Percentiles rank a stretch among this genome's conserved stretches.
Evolutionary conservation across 2,329 filamentous ascomycete genomes (phyloP).

Genomic region (Pseudogymnoascus sp.): DNA sequence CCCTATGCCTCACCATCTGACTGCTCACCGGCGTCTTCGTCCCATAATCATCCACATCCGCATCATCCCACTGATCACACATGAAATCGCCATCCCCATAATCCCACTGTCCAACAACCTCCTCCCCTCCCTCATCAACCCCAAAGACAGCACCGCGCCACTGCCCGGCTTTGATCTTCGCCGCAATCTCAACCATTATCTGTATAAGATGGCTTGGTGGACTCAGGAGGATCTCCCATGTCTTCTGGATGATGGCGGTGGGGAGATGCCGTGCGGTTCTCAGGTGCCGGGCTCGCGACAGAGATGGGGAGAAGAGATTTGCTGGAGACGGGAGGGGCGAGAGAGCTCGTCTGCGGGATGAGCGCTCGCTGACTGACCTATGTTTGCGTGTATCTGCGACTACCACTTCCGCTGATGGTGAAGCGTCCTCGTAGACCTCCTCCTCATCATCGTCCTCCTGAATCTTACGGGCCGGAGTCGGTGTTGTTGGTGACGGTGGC

Average conservation of each 20-base stretch:
- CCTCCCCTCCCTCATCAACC: constrained; percentile 38
- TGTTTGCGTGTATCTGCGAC: neutral
- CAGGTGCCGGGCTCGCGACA: constrained; percentile 36
- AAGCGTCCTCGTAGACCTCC: constrained; percentile 1
- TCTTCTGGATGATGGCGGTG: constrained; percentile 66
- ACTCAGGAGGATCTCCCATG: constrained; percentile 67
- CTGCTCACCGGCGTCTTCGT: neutral
- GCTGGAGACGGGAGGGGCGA: constrained; percentile 64
- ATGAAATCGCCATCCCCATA: neutral
- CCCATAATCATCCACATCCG: neutral
- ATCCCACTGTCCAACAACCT: neutral
- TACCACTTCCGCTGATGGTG: neutral
- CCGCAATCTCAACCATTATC: constrained; percentile 75
- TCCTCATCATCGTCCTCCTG: constrained; percentile 35
- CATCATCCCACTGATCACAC: neutral
- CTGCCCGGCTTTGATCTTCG: constrained; percentile 61
- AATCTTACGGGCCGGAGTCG: constrained; percentile 39
- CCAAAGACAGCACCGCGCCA: constrained; percentile 56
- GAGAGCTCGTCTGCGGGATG: constrained; percentile 48
- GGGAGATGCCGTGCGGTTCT: constrained; percentile 48
- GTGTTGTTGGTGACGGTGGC: constrained; percentile 34
- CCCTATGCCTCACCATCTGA: neutral
- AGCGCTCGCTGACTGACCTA: constrained; percentile 28
- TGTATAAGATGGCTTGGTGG: constrained; percentile 74
- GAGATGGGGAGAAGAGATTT: constrained; percentile 54